Evolutionary conservation across 1,284 basidiomycete species (phyloP).

Genomic region (Heterobasidion occidentale): DNA sequence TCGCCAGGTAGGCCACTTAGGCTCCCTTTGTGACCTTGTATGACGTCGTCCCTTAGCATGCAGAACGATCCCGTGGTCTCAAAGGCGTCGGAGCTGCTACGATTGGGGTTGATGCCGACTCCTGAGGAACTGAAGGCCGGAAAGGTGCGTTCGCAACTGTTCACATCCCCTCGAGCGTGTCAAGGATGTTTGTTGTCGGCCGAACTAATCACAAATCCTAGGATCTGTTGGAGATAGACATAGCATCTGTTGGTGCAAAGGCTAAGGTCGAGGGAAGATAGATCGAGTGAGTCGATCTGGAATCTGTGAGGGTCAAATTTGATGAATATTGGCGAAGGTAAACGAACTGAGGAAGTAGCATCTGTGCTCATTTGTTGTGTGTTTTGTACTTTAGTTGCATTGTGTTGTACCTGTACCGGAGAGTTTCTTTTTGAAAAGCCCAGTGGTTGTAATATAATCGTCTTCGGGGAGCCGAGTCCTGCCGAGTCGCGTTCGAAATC

Average conservation of each 20-base stretch:
- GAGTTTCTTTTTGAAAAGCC: too few species aligned
- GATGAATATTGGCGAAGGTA: too few species aligned
- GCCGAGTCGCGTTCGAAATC: too few species aligned
- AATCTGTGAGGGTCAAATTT: too few species aligned
- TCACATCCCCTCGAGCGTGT: too few species aligned
- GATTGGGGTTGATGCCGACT: slow-evolving; percentile 76
- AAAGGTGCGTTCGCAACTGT: slow-evolving; percentile 32
- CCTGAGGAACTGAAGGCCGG: slow-evolving; percentile 66
- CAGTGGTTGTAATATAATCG: too few species aligned
- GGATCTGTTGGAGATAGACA: slow-evolving; percentile 36
- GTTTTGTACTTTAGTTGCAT: too few species aligned
- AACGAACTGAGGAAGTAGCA: too few species aligned
- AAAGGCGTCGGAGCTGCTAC: slow-evolving; percentile 76
- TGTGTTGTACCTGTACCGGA: too few species aligned
- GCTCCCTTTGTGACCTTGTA: slow-evolving; percentile 6
- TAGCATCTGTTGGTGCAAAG: slow-evolving; percentile 19
- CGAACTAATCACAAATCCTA: slow-evolving; percentile 10
- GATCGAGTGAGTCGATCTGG: too few species aligned
- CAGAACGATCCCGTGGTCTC: slow-evolving; percentile 77
- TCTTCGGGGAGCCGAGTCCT: too few species aligned
- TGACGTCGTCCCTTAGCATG: slow-evolving; percentile 41
- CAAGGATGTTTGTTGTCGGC: neutral
- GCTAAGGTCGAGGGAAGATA: neutral
- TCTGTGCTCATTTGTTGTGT: too few species aligned
- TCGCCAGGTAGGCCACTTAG: slow-evolving; percentile 50